phyloP scores from a whole-genome alignment of 441 rosid genomes.

The Arabidopsis lyrata region DNA sequence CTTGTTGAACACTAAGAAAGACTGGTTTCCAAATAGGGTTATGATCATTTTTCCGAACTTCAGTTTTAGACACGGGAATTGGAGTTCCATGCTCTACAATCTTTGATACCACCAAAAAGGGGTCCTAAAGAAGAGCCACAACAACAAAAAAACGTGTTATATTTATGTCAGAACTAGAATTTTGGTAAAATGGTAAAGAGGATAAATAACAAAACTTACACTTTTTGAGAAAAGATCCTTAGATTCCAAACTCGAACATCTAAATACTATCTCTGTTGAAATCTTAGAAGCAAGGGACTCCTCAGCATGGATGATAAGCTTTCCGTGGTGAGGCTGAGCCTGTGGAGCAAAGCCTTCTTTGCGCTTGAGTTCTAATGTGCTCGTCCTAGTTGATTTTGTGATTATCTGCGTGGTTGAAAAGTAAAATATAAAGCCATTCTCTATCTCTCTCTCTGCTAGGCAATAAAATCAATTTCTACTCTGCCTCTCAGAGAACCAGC shows the following conservation, averaged over 20 bases:
- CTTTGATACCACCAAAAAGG: slow-evolving; percentile 86
- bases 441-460: neutral
- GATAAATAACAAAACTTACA: slow-evolving; percentile 55
- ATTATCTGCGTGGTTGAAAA: slow-evolving; percentile 61
- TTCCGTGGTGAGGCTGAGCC: slow-evolving; percentile 55
- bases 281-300: slow-evolving; percentile 78
- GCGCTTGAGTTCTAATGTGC: slow-evolving; percentile 64
- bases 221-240: slow-evolving; percentile 85
- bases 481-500: slow-evolving; percentile 1
- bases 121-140: slow-evolving; percentile 61
- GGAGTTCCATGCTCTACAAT: slow-evolving; percentile 63
- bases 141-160: slow-evolving; percentile 28
- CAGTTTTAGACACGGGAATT: slow-evolving; percentile 86
- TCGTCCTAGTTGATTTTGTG: slow-evolving; percentile 62
- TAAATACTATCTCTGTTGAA: slow-evolving; percentile 69
- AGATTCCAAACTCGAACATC: slow-evolving; percentile 79
- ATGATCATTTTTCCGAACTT: slow-evolving; percentile 77
- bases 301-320: slow-evolving; percentile 85
- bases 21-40: slow-evolving; percentile 83
- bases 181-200: slow-evolving; percentile 19
- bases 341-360: slow-evolving; percentile 58
- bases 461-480: neutral
- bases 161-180: neutral
- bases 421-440: neutral
- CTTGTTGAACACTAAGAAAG: slow-evolving; percentile 83